Evolutionary conservation across 306 rosid species (phyloP), one percentile per base, ranked within the genome.

Genomic region (Sicyos edulis): DNA sequence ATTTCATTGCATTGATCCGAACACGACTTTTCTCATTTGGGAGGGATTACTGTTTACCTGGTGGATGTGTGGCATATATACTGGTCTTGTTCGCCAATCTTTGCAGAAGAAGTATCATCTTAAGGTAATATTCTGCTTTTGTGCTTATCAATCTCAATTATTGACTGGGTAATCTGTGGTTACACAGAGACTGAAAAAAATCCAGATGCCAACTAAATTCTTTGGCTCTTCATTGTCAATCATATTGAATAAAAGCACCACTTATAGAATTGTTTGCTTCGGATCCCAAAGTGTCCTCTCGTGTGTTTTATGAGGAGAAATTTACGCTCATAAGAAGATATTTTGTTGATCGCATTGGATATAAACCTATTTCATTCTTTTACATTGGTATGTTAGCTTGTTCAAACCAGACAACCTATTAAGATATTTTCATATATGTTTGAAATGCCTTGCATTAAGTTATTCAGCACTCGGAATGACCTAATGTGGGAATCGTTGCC

Each of bases 11-110:
- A 0, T 85, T 70, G 87, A 91, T 54, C 95, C 92, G 0, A 87
- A 84, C 61, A 84, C 93, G 12, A 21, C 85, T 44, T 87, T 89
- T 75, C 97, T 95, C 72, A 64, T 95, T 44, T 68, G 83, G 14
- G 99, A 95, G 90, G 95, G 99, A 49, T 86, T 91, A 61, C 59
- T 95, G 20, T 95, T 95, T 80, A 83, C 95, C 42, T 95, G 99
- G 99, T 91, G 99, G 99, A 89, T 95, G 92, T 95, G 97, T 69
- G 97, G 97, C 71, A 87, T 88, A 65, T 88, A 91, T 77, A 88
- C 91, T 42, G 99, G 99, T 79, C 90, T 86, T 74, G 85, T 84
- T 79, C 88, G 99, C 64, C 99, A 95, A 81, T 29, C 92, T 54
- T 80, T 95, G 13, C 99, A 95, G 83, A 89, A 91, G 86, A 87